Conservation (phyloP, 148 eudicot genomes). For the Chenopodium suecicum region DNA sequence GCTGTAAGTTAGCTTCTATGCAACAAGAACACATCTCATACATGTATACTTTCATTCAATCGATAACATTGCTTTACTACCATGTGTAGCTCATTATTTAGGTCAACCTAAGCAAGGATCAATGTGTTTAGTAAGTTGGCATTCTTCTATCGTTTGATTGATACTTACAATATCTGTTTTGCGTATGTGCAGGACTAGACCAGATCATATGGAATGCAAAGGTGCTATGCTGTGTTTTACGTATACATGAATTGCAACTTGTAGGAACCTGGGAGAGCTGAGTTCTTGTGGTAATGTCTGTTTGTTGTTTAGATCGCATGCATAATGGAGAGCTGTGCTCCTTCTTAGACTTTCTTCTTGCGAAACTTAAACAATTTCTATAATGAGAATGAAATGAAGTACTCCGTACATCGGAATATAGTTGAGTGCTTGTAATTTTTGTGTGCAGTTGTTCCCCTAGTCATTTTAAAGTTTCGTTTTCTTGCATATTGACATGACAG, state of each 20-base stretch:
- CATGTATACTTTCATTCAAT: background rate
- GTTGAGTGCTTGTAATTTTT: background rate
- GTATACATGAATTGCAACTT: background rate
- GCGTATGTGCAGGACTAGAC: constrained; percentile 24
- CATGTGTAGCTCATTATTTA: background rate
- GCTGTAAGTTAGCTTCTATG: background rate
- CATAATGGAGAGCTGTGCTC: background rate
- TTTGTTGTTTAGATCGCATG: constrained; percentile 7
- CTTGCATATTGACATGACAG: background rate
- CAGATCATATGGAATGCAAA: background rate
- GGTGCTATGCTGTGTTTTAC: background rate
- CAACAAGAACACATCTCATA: background rate
- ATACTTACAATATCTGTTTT: background rate
- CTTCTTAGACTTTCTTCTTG: background rate
- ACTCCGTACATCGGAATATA: background rate
- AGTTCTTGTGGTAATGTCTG: background rate
- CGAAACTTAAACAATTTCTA: background rate
- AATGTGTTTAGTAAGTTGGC: background rate
- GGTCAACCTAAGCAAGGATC: background rate
- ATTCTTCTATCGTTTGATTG: background rate
- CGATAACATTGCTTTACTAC: background rate
- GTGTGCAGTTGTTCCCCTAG: background rate
- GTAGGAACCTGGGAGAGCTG: background rate
- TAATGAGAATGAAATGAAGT: background rate
- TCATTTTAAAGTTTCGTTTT: too few relatives aligned